Evolutionary conservation across 2,329 filamentous ascomycete genomes (phyloP), one percentile per base, ranked within the genome.

Genomic region (Paraphaeosphaeria sporulosa): DNA sequence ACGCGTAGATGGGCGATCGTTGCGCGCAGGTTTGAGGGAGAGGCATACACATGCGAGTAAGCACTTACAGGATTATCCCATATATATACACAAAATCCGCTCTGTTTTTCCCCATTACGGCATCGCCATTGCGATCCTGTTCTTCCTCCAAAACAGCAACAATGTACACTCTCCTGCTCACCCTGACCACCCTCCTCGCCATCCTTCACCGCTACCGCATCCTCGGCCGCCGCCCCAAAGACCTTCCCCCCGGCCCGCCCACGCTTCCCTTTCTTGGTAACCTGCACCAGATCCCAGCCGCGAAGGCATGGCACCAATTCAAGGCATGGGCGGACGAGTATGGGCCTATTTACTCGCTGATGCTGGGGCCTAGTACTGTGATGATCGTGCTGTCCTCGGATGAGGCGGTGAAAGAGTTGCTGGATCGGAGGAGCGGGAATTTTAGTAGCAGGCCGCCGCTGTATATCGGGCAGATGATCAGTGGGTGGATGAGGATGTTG

Each of bases 291-390:
- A 82, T 85, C 64, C 82, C 81, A 0, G 70, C 68, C 2, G 48
- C 72, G 4, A 69, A 82, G 38, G 69, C 70, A 0, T 81, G 85
- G 58, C 61, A 81, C 0, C 81, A 84, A 58, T 84, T 84, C 58
- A 71, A 82, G 43, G 80, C 82, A 66, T 86, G 85, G 85, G 83
- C 84, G 0, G 63, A 80, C 3, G 76, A 85, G 64, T 86, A 86
- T 50, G 81, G 84, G 0, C 81, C 82, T 0, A 70, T 86, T 0
- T 86, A 83, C 70, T 83, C 79, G 4, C 72, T 86, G 8, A 83
- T 85, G 4, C 70, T 86, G 0, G 84, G 84, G 1, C 80, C 79
- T 2, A 46, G 25, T 0, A 78, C 79, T 36, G 73, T 76, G 4
- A 69, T 84, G 64, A 76, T 86, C 12, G 80, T 86, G 0, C 66